Evolutionary conservation across 169 alveolate genomes (phyloP).

Genomic region (Cryptosporidium ryanae): DNA sequence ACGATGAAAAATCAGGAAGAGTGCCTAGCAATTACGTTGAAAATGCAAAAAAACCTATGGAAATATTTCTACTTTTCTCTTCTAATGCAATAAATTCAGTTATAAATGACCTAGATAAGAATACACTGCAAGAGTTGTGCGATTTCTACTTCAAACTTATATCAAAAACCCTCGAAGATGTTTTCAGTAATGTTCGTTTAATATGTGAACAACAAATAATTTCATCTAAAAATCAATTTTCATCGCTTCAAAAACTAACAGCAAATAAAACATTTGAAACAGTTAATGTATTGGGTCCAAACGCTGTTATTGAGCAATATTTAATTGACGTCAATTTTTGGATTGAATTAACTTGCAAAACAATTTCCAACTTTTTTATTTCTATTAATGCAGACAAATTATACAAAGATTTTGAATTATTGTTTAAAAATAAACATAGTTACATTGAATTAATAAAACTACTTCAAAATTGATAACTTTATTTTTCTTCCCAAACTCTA

Average conservation of each 20-base stretch:
- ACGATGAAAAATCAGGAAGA: not conserved
- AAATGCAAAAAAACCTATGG: conserved; percentile 59
- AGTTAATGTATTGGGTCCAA: conserved; percentile 60
- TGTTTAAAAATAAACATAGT: conserved; percentile 9
- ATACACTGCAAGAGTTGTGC: not conserved
- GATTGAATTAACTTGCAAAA: conserved; percentile 6
- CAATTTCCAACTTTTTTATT: conserved; percentile 9
- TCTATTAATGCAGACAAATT: not conserved
- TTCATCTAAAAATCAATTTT: conserved; percentile 42
- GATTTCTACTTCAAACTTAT: conserved; percentile 6
- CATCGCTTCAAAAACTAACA: conserved; percentile 48
- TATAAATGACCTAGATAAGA: conserved; percentile 1
- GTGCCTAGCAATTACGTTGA: conserved; percentile 59
- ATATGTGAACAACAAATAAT: conserved; percentile 60
- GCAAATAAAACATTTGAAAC: conserved; percentile 20
- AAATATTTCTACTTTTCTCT: conserved; percentile 32
- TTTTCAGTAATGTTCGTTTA: conserved; percentile 1
- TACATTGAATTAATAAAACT: conserved; percentile 11
- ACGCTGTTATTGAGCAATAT: conserved; percentile 19
- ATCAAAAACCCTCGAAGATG: not conserved
- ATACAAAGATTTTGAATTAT: not conserved
- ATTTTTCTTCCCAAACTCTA: conserved; percentile 78
- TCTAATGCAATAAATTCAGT: conserved; percentile 50
- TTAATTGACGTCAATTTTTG: conserved; percentile 25
- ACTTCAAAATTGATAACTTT: not conserved